Evolutionary conservation across 1,139 yeast genomes (phyloP).

Genomic region (Yamadazyma trypodendri): DNA sequence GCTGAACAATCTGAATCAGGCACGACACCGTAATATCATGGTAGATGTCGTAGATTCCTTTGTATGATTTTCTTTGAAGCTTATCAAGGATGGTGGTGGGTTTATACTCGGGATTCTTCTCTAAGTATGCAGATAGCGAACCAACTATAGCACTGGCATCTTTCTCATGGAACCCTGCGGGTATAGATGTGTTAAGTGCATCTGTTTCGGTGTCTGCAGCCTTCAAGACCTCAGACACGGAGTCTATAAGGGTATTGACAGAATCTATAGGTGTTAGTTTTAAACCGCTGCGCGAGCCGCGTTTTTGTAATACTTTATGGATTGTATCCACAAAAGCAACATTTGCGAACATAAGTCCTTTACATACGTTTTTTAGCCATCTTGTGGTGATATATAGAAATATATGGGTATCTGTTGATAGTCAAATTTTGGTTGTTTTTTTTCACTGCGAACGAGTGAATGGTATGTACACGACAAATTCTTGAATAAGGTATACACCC

Average conservation of each 20-base stretch:
- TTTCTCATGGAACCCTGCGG: slow-evolving; percentile 46
- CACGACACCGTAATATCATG: slow-evolving; percentile 75
- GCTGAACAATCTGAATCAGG: slow-evolving; percentile 46
- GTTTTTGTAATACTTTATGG: no score
- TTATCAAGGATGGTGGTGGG: slow-evolving; percentile 23
- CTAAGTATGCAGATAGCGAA: slow-evolving; percentile 37
- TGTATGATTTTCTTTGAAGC: slow-evolving; percentile 31
- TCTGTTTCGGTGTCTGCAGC: slow-evolving; percentile 31
- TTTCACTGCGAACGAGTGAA: not conserved
- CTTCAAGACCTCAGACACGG: slow-evolving; percentile 13
- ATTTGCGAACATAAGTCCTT: not conserved
- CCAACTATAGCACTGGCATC: slow-evolving; percentile 41
- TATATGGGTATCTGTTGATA: not conserved
- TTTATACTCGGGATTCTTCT: slow-evolving; percentile 20
- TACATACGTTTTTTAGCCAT: not conserved
- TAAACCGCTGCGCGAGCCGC: no score
- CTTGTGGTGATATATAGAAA: not conserved
- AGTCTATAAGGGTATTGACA: slow-evolving; percentile 8
- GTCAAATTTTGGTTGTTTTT: not conserved
- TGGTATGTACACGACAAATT: not conserved
- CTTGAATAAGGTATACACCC: no score
- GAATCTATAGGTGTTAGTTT: slow-evolving; percentile 3
- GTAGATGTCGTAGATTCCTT: slow-evolving; percentile 52
- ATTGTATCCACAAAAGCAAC: no score
- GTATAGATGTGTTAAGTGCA: slow-evolving; percentile 42